Conservation (phyloP, 2,329 filamentous ascomycete genomes). For the Colletotrichum sp. region DNA sequence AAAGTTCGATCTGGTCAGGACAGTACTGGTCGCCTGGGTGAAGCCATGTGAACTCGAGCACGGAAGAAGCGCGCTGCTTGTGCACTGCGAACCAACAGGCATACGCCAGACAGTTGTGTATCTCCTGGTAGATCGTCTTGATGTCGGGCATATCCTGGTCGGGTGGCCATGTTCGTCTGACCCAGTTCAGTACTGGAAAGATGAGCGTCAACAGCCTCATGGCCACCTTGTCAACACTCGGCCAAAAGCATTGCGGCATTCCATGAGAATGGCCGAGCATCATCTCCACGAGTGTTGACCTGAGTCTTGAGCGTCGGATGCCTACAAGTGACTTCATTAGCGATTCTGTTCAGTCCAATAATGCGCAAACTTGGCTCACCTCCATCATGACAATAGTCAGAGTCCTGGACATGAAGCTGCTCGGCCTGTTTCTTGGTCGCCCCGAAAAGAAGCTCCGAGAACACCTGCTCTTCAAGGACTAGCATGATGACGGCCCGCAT, state of each 20-base stretch:
- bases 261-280: slow-evolving; percentile 26
- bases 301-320: slow-evolving; percentile 31
- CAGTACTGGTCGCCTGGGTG: slow-evolving; percentile 31
- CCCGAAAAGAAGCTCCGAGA: slow-evolving; percentile 36
- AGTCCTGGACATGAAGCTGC: slow-evolving; percentile 27
- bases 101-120: slow-evolving; percentile 34
- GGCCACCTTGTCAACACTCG: slow-evolving; percentile 31
- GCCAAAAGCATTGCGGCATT: slow-evolving; percentile 33
- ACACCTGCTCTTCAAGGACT: slow-evolving; percentile 29
- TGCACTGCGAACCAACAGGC: slow-evolving; percentile 35
- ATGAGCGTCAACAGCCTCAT: slow-evolving; percentile 27
- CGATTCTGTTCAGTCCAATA: background rate
- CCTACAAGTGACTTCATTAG: slow-evolving; percentile 24
- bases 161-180: slow-evolving; percentile 6
- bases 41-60: slow-evolving; percentile 29
- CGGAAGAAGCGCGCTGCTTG: slow-evolving; percentile 27
- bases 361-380: slow-evolving; percentile 23
- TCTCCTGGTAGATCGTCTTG: background rate
- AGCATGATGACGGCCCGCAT: slow-evolving; percentile 33
- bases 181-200: slow-evolving; percentile 27
- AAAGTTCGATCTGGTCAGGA: slow-evolving; percentile 24
- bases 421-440: slow-evolving; percentile 28
- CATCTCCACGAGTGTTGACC: slow-evolving; percentile 27
- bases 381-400: slow-evolving; percentile 28
- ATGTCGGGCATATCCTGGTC: background rate